A percentile compares a stretch with the other conserved stretches of the same genome.
Evolutionary conservation across 1,284 basidiomycete genomes (phyloP).

Genomic region (Trichosporon asahii): DNA sequence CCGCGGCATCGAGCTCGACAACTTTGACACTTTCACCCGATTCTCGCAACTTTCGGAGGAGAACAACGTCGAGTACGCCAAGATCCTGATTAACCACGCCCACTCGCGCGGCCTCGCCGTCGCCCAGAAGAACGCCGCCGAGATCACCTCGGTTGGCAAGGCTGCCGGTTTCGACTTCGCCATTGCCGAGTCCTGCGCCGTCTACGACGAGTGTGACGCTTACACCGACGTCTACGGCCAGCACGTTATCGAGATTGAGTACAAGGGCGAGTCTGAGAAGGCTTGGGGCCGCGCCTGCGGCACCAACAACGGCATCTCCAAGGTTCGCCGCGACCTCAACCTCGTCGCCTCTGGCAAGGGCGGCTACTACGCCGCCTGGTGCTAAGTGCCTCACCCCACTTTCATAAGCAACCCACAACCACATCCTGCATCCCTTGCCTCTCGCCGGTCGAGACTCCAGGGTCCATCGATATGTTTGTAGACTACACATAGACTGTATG

Average conservation of each 20-base stretch:
- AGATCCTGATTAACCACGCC: conserved; percentile 5
- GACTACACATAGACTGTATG: not conserved
- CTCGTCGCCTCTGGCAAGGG: not conserved
- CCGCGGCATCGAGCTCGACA: conserved; percentile 7
- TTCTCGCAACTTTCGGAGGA: not conserved
- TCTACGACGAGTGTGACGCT: not conserved
- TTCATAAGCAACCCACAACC: not conserved
- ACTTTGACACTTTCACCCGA: conserved; percentile 7
- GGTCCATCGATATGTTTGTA: not conserved
- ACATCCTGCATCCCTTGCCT: conserved; percentile 1
- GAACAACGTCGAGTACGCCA: not conserved
- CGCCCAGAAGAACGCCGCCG: conserved; percentile 11
- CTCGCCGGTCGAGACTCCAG: conserved; percentile 1
- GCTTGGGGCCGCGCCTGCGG: not conserved
- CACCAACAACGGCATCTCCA: not conserved
- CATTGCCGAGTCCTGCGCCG: conserved; percentile 1
- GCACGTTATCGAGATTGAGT: conserved; percentile 10
- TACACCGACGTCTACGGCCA: conserved; percentile 7
- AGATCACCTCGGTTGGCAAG: conserved; percentile 3
- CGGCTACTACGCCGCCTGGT: conserved; percentile 4
- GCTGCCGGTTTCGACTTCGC: conserved; percentile 8
- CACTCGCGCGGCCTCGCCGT: conserved; percentile 1
- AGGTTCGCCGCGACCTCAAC: conserved; percentile 4
- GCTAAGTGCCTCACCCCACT: not conserved
- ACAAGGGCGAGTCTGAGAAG: conserved; percentile 3